Conservation (phyloP, 2,329 filamentous ascomycete genomes). For the Sphaceloma murrayae region DNA sequence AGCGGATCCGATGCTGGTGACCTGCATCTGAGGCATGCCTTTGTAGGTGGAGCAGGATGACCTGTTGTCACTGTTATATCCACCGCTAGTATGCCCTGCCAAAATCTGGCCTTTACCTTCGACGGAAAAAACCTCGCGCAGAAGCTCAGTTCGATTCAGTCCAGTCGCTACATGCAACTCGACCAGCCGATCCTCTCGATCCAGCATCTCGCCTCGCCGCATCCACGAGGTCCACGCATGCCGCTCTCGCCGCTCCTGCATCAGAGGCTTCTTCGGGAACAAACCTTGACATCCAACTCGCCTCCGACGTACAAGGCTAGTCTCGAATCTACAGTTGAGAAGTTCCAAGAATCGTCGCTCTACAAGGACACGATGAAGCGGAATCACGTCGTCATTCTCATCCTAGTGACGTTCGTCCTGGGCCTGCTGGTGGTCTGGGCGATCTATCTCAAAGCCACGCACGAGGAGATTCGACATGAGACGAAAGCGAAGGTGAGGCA, state of each 20-base stretch:
- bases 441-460: background rate
- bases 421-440: conserved; percentile 4
- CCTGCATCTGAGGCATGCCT: too few species aligned
- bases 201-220: background rate
- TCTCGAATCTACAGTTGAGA: too few species aligned
- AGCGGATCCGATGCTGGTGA: too few species aligned
- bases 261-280: background rate
- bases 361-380: background rate
- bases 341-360: too few species aligned
- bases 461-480: conserved; percentile 1
- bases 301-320: background rate
- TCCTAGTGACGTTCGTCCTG: conserved; percentile 3
- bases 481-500: background rate
- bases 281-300: background rate
- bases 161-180: background rate
- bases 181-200: background rate
- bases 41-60: too few species aligned
- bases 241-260: background rate
- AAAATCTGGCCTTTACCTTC: too few species aligned
- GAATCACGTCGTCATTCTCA: conserved; percentile 9
- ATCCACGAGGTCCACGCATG: conserved; percentile 1
- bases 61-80: too few species aligned
- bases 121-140: too few species aligned
- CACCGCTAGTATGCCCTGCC: too few species aligned
- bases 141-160: too few species aligned